phyloP scores from a whole-genome alignment of 1,284 basidiomycete species.

The Naganishia sp. region DNA sequence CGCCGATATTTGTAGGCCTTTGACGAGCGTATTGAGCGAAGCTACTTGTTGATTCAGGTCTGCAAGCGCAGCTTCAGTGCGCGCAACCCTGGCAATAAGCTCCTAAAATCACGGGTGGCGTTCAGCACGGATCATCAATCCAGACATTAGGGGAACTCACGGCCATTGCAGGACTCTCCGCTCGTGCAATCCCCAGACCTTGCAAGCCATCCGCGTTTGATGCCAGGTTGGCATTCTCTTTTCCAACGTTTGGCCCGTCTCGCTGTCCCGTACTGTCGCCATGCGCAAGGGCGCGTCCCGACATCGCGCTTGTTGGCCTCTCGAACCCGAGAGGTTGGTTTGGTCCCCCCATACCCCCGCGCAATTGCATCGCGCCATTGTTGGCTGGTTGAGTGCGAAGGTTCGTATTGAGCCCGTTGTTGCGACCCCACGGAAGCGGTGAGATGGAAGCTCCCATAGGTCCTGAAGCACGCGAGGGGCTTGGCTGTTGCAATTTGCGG shows the following conservation, averaged over 20 bases:
- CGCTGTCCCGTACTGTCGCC: not conserved
- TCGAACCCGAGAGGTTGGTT: conserved; percentile 1
- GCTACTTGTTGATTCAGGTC: conserved; percentile 31
- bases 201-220: conserved; percentile 15
- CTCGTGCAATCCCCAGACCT: conserved; percentile 17
- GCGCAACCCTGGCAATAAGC: conserved; percentile 27
- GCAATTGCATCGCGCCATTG: not conserved
- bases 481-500: conserved; percentile 18
- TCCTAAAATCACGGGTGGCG: conserved; percentile 6
- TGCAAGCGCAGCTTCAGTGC: conserved; percentile 31
- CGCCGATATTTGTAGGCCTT: conserved; percentile 29
- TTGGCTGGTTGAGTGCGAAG: not conserved
- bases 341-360: not conserved
- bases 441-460: conserved; percentile 1
- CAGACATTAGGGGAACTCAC: conserved; percentile 6
- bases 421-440: conserved; percentile 19
- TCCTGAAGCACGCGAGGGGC: conserved; percentile 3
- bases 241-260: not conserved
- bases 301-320: conserved; percentile 21
- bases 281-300: conserved; percentile 4
- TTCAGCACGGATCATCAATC: not conserved
- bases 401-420: not conserved
- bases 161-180: conserved; percentile 31
- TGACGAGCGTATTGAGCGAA: conserved; percentile 31
- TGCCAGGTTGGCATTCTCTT: not conserved